Conservation (phyloP, 345 rosid species). For the Brassica carinata region DNA sequence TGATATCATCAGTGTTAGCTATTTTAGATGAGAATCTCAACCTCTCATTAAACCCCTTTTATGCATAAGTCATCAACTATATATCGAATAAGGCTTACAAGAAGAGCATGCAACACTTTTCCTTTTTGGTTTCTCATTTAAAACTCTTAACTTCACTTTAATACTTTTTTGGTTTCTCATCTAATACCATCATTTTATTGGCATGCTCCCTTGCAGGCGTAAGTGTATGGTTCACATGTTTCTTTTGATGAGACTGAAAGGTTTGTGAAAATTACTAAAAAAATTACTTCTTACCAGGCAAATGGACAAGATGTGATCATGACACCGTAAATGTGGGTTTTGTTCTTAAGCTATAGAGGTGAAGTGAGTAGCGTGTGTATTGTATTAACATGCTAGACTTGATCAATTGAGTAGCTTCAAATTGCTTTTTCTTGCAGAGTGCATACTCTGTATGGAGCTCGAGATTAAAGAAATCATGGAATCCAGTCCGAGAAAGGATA, state of each 20-base stretch:
- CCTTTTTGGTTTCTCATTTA: neutral
- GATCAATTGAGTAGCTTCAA: neutral
- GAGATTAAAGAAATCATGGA: too few relatives aligned
- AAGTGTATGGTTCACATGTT: neutral
- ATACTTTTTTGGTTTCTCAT: neutral
- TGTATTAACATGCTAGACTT: neutral
- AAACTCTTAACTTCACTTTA: too few relatives aligned
- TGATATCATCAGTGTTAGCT: neutral
- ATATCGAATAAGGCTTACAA: too few relatives aligned
- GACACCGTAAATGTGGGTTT: neutral
- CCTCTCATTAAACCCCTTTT: neutral
- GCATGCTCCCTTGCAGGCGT: neutral
- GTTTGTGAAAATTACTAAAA: neutral
- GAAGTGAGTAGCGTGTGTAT: neutral
- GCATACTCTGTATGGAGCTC: too few relatives aligned
- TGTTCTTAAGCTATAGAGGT: neutral
- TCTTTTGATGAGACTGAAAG: neutral
- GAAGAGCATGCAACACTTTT: neutral
- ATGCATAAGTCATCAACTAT: neutral
- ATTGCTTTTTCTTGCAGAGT: too few relatives aligned
- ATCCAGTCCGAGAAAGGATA: too few relatives aligned
- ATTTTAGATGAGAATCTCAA: neutral
- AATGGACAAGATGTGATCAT: neutral
- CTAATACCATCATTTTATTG: neutral
- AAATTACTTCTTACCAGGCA: neutral